Percentiles rank a stretch among this genome's conserved stretches.
These are phyloP conservation scores for Deinandra increscens DNA, from an alignment of 129 eudicot species.

Conservation along the genomic window DNA sequence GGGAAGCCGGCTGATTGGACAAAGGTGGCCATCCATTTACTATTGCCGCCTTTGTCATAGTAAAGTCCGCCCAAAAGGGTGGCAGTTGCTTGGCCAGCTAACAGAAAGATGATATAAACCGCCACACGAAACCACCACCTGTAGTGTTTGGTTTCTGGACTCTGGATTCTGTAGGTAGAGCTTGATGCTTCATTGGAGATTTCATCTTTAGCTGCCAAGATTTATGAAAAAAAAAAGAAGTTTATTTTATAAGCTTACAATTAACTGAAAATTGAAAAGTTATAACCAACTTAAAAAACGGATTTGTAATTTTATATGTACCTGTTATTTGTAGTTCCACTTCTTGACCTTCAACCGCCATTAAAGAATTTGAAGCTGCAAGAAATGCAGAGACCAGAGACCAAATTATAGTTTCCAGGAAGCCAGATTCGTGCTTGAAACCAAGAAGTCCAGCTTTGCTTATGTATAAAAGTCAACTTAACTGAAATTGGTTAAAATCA, in stretches of 20 bases:
- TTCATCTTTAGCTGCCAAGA: slow-evolving; percentile 24
- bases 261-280: too few relatives aligned
- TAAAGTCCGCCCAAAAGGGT: slow-evolving; percentile 57
- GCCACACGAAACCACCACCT: slow-evolving; percentile 52
- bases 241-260: neutral
- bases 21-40: slow-evolving; percentile 73
- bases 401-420: slow-evolving; percentile 13
- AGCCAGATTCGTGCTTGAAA: neutral
- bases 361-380: slow-evolving; percentile 3
- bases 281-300: neutral
- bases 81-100: slow-evolving; percentile 60
- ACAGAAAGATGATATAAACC: slow-evolving; percentile 39
- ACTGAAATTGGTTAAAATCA: slow-evolving; percentile 8
- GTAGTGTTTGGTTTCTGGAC: slow-evolving; percentile 30
- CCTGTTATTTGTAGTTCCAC: slow-evolving; percentile 37
- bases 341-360: slow-evolving; percentile 42
- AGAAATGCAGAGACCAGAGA: neutral
- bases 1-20: slow-evolving; percentile 70
- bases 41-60: slow-evolving; percentile 66
- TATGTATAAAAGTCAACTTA: slow-evolving; percentile 15
- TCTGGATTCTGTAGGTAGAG: slow-evolving; percentile 14
- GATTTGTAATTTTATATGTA: slow-evolving; percentile 23
- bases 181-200: neutral
- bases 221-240: neutral
- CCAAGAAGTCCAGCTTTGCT: neutral